Conservation (phyloP, 1,139 yeast species). For the Torulaspora globosa region DNA sequence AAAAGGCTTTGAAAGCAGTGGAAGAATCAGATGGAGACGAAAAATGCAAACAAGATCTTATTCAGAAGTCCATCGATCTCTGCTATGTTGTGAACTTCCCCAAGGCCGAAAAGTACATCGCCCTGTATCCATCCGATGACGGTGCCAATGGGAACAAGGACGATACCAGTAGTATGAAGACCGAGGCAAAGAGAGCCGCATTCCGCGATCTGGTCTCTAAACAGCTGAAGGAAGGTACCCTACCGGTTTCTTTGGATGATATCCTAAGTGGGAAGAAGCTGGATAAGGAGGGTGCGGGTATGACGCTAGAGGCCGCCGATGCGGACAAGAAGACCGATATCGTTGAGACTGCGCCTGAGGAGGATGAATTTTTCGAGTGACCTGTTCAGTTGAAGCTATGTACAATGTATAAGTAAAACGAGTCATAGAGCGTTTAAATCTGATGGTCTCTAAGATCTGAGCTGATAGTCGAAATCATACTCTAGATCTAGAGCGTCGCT, state of each 20-base stretch:
- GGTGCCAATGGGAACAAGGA: conserved; percentile 10
- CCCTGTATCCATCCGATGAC: conserved; percentile 55
- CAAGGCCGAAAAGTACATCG: conserved; percentile 70
- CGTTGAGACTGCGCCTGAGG: conserved; percentile 31
- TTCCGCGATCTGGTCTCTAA: conserved; percentile 51
- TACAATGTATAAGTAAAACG: neutral
- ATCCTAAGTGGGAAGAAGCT: conserved; percentile 48
- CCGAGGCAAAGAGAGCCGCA: conserved; percentile 49
- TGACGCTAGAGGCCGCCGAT: conserved; percentile 20
- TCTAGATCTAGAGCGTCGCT: conserved; percentile 63
- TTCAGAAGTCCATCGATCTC: conserved; percentile 63
- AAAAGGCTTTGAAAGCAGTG: conserved; percentile 51
- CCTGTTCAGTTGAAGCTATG: neutral
- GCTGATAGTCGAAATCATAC: conserved; percentile 35
- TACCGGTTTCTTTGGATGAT: conserved; percentile 59
- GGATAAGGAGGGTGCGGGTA: conserved; percentile 29
- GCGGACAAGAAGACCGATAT: conserved; percentile 14
- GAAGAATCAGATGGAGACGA: conserved; percentile 28
- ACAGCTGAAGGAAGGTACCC: conserved; percentile 46
- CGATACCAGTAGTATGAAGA: conserved; percentile 28
- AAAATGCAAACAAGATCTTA: conserved; percentile 49
- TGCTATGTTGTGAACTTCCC: conserved; percentile 81
- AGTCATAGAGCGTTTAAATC: neutral
- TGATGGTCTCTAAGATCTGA: neutral
- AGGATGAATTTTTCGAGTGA: conserved; percentile 50